These are phyloP conservation scores for Lignosus rhinocerotis DNA, from an alignment of 1,284 basidiomycete species.

Conservation along the genomic window DNA sequence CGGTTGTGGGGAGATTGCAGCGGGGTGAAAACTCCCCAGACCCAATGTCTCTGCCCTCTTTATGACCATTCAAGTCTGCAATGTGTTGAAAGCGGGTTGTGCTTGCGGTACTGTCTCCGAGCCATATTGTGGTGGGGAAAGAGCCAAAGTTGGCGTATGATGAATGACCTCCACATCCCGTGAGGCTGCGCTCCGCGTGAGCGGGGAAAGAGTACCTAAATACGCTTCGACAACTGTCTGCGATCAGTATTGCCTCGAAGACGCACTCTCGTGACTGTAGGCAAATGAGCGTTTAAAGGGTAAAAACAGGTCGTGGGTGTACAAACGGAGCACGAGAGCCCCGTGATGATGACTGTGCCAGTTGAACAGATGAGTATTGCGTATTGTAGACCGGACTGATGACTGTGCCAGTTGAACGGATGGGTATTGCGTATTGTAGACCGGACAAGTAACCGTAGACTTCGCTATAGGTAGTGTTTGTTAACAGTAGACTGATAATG, in stretches of 20 bases:
- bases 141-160: neutral
- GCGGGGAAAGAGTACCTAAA: neutral
- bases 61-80: neutral
- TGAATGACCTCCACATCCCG: neutral
- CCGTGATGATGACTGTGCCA: no score
- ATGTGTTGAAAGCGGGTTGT: neutral
- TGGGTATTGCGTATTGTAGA: no score
- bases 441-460: no score
- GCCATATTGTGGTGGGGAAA: neutral
- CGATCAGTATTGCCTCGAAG: neutral
- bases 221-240: neutral
- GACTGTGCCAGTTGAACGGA: no score
- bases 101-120: neutral
- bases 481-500: no score
- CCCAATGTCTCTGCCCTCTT: neutral
- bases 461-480: no score
- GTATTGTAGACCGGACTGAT: no score
- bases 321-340: neutral
- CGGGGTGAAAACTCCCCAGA: neutral
- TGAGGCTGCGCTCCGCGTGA: neutral
- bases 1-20: neutral
- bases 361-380: no score
- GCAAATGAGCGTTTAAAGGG: neutral
- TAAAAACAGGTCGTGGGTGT: neutral
- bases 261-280: neutral